Evolutionary conservation across 345 rosid species (phyloP).

Genomic region (Boechera divaricarpa): DNA sequence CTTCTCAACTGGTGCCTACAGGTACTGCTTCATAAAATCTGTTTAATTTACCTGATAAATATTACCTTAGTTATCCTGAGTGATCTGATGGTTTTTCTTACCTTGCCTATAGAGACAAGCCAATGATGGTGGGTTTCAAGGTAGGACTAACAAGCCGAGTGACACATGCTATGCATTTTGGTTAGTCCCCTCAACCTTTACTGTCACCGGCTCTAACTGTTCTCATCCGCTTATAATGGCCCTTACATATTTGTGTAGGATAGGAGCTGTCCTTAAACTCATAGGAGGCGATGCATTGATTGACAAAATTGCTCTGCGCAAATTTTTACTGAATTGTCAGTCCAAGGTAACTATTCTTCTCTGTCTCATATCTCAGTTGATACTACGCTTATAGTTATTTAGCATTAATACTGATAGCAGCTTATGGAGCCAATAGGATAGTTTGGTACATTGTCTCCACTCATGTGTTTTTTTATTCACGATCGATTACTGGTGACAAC

Average conservation of each 20-base stretch:
- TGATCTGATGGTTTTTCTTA: constrained; percentile 4
- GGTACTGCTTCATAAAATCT: constrained; percentile 45
- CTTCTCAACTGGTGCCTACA: constrained; percentile 81
- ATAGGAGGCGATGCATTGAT: constrained; percentile 67
- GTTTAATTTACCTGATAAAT: constrained; percentile 1
- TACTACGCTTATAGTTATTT: background rate
- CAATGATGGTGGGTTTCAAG: constrained; percentile 90
- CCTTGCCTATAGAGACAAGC: constrained; percentile 71
- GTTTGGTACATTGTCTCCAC: constrained; percentile 15
- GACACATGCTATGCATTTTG: constrained; percentile 99
- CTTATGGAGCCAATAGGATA: background rate
- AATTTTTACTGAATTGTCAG: constrained; percentile 78
- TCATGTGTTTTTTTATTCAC: constrained; percentile 17
- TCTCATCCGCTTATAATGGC: constrained; percentile 2
- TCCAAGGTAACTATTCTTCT: constrained; percentile 62
- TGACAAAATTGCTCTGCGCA: constrained; percentile 60
- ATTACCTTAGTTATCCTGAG: background rate
- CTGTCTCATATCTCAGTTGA: background rate
- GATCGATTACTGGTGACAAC: background rate
- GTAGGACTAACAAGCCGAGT: constrained; percentile 83
- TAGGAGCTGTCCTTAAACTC: constrained; percentile 75
- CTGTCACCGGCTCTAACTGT: background rate
- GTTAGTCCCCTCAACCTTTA: constrained; percentile 47
- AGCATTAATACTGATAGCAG: background rate
- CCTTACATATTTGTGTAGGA: constrained; percentile 53